These are phyloP conservation scores for Podila clonocystis DNA, from an alignment of 192 early-diverging fungal species.

Conservation along the genomic window DNA sequence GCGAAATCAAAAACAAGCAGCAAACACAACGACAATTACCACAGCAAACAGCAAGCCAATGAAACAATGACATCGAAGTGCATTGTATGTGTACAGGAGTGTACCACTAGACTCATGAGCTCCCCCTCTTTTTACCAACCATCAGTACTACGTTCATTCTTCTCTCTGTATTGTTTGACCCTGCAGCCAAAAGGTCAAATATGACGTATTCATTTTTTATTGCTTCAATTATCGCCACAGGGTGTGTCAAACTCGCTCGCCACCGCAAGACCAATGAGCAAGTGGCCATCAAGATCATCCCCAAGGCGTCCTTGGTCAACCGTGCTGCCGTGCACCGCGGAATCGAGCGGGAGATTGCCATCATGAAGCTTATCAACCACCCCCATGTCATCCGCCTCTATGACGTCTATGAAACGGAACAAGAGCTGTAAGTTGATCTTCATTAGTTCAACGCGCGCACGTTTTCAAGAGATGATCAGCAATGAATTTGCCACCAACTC, in stretches of 20 bases:
- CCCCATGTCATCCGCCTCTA: conserved; percentile 61
- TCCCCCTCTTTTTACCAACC: no score
- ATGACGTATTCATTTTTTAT: background rate
- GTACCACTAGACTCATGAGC: no score
- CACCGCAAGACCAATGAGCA: conserved; percentile 63
- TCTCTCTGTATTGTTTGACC: background rate
- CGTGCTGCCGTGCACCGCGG: conserved; percentile 57
- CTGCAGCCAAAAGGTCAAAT: background rate
- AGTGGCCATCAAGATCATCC: conserved; percentile 64
- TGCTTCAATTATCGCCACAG: conserved; percentile 9
- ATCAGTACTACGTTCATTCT: background rate
- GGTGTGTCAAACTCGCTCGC: conserved; percentile 60
- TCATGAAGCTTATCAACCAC: conserved; percentile 64
- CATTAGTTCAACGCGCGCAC: no score
- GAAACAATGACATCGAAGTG: no score
- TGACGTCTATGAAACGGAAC: conserved; percentile 61
- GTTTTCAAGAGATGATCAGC: no score
- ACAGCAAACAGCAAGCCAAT: no score
- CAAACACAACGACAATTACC: no score
- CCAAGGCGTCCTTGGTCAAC: conserved; percentile 56
- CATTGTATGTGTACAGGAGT: no score
- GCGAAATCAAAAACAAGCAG: no score
- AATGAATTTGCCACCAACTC: no score
- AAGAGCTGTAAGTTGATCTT: conserved; percentile 32
- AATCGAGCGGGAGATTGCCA: conserved; percentile 64